Evolutionary conservation across 177 flowering plant species (phyloP).

Genomic region (Tripterygium wilfordii): DNA sequence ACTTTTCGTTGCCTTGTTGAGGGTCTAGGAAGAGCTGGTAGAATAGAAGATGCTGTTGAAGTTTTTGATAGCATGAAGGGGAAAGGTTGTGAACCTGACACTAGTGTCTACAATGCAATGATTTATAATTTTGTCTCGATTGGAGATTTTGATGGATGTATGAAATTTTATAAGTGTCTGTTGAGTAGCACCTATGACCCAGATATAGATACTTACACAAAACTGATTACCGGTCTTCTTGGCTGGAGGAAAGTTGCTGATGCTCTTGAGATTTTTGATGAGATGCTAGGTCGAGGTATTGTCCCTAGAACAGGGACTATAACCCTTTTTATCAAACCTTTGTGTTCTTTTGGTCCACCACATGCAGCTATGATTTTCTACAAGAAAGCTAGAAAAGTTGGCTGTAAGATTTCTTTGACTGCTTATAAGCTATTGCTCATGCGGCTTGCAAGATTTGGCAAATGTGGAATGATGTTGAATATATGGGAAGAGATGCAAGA

Average conservation of each 20-base stretch:
- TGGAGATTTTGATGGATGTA: slow-evolving; percentile 44
- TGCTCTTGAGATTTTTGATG: slow-evolving; percentile 85
- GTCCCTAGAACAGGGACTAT: slow-evolving; percentile 61
- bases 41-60: slow-evolving; percentile 50
- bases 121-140: slow-evolving; percentile 50
- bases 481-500: slow-evolving; percentile 87
- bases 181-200: slow-evolving; percentile 41
- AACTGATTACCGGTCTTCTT: slow-evolving; percentile 45
- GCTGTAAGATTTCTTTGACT: slow-evolving; percentile 52
- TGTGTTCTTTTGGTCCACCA: slow-evolving; percentile 91
- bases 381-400: slow-evolving; percentile 62
- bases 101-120: slow-evolving; percentile 58
- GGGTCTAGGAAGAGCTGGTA: slow-evolving; percentile 76
- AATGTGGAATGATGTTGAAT: slow-evolving; percentile 69
- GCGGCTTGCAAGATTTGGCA: slow-evolving; percentile 85
- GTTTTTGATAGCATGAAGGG: slow-evolving; percentile 54
- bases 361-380: slow-evolving; percentile 83
- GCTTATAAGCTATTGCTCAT: slow-evolving; percentile 74
- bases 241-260: slow-evolving; percentile 71
- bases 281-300: slow-evolving; percentile 56
- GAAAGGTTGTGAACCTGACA: slow-evolving; percentile 36
- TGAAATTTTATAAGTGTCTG: slow-evolving; percentile 56
- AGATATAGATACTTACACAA: slow-evolving; percentile 49
- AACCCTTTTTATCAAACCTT: slow-evolving; percentile 57
- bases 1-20: slow-evolving; percentile 55